Evolutionary conservation across 75 land plant genomes (phyloP).

Genomic region (Azolla pinnata): DNA sequence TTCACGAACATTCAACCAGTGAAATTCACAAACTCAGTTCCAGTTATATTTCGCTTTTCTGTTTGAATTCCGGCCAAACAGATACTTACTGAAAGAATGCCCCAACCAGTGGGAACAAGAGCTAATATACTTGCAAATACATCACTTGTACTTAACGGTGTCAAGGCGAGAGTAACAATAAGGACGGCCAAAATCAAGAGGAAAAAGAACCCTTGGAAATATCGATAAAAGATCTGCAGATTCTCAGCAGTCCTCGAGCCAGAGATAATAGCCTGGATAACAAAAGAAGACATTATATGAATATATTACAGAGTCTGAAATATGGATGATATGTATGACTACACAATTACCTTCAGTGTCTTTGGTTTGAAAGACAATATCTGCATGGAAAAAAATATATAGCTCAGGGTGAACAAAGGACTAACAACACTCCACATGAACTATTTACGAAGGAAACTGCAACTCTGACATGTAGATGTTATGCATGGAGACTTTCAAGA

Average conservation of each 20-base stretch:
- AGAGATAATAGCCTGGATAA: no score
- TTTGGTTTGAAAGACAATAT: neutral
- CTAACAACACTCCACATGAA: no score
- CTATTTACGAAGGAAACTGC: neutral
- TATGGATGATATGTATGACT: slow-evolving; percentile 73
- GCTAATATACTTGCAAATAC: slow-evolving; percentile 70
- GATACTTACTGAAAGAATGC: slow-evolving; percentile 65
- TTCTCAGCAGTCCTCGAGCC: no score
- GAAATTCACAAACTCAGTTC: no score
- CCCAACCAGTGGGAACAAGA: slow-evolving; percentile 92
- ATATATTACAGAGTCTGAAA: no score
- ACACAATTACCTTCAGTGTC: slow-evolving; percentile 12
- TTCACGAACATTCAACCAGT: no score
- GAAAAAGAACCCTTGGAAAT: slow-evolving; percentile 65
- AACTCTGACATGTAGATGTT: neutral
- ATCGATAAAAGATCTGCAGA: slow-evolving; percentile 63
- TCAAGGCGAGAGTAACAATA: slow-evolving; percentile 40
- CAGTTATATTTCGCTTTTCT: neutral
- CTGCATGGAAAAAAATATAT: neutral
- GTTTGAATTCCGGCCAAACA: neutral
- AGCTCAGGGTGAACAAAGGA: neutral
- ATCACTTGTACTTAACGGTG: slow-evolving; percentile 42
- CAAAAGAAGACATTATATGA: no score
- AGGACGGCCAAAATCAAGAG: slow-evolving; percentile 48
- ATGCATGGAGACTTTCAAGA: neutral